A percentile compares a stretch with the other conserved stretches of the same genome.
phyloP scores from a whole-genome alignment of 2,329 filamentous ascomycete species.

The Beauveria varroae region DNA sequence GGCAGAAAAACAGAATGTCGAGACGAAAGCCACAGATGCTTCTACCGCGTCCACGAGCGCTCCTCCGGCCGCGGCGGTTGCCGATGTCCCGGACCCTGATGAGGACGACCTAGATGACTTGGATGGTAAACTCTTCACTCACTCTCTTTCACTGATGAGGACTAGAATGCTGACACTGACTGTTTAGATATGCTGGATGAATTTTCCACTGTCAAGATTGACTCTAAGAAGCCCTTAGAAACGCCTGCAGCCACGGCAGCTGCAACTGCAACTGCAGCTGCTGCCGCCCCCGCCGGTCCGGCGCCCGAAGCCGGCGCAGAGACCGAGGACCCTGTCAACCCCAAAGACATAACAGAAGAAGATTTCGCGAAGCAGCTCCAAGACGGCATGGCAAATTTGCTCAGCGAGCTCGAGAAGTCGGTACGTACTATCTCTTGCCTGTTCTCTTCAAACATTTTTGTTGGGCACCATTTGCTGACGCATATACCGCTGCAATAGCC shows the following conservation, averaged over 20 bases:
- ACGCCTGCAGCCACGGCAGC: constrained; percentile 18
- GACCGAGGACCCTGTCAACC: constrained; percentile 15
- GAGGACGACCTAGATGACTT: constrained; percentile 89
- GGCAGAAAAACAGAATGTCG: constrained; percentile 17
- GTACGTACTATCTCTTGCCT: constrained; percentile 25
- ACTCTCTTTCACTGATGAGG: background rate
- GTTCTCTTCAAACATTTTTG: background rate
- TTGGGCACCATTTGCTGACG: background rate
- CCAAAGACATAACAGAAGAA: constrained; percentile 54
- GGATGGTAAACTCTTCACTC: constrained; percentile 54
- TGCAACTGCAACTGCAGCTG: constrained; percentile 17
- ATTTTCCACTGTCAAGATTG: constrained; percentile 61
- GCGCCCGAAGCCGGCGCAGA: constrained; percentile 12
- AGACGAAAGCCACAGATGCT: constrained; percentile 15
- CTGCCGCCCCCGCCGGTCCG: background rate
- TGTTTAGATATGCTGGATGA: constrained; percentile 82
- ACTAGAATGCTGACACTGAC: constrained; percentile 8
- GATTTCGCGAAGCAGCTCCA: constrained; percentile 84
- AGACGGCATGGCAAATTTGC: constrained; percentile 77
- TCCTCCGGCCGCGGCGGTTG: constrained; percentile 16
- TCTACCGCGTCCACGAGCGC: constrained; percentile 10
- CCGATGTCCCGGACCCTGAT: constrained; percentile 76
- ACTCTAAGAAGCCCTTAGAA: constrained; percentile 17
- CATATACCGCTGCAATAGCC: constrained; percentile 31
- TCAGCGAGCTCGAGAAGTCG: constrained; percentile 61